Conservation (phyloP, 2,329 filamentous ascomycete species). For the Chaetomium globosum region DNA sequence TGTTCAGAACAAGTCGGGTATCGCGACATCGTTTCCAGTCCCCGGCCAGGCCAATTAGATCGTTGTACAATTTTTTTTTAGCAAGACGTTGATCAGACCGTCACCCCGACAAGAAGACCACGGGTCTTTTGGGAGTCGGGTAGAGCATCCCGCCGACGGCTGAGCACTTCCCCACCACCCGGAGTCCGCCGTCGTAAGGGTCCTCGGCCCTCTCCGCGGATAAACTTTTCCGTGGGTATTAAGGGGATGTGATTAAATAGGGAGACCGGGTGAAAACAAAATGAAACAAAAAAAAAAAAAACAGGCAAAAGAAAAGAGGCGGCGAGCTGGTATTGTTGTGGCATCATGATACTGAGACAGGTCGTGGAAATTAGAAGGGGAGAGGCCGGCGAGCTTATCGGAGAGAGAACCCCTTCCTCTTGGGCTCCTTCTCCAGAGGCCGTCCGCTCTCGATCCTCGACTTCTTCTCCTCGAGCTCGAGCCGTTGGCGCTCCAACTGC, state of each 20-base stretch:
- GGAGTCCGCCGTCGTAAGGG: conserved; percentile 30
- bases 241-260: conserved; percentile 50
- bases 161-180: conserved; percentile 31
- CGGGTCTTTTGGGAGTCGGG: conserved; percentile 17
- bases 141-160: conserved; percentile 25
- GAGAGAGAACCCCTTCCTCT: conserved; percentile 99
- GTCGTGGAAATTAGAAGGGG: conserved; percentile 41
- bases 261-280: conserved; percentile 47
- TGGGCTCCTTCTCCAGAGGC: conserved; percentile 95
- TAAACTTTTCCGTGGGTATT: conserved; percentile 46
- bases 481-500: conserved; percentile 90
- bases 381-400: conserved; percentile 62
- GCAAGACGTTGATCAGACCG: conserved; percentile 29
- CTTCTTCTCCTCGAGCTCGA: conserved; percentile 99
- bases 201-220: conserved; percentile 36
- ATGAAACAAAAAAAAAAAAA: conserved; percentile 45
- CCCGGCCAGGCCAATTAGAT: conserved; percentile 35
- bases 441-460: conserved; percentile 88
- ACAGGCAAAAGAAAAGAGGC: conserved; percentile 57
- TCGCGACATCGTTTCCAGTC: conserved; percentile 26
- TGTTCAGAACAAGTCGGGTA: conserved; percentile 27
- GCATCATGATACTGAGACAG: conserved; percentile 62
- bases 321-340: conserved; percentile 62
- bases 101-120: conserved; percentile 25
- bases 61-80: conserved; percentile 34